A percentile compares a stretch with the other conserved stretches of the same genome.
Evolutionary conservation across 148 eudicot species (phyloP).

Genomic region (Salicornia ramosissima): DNA sequence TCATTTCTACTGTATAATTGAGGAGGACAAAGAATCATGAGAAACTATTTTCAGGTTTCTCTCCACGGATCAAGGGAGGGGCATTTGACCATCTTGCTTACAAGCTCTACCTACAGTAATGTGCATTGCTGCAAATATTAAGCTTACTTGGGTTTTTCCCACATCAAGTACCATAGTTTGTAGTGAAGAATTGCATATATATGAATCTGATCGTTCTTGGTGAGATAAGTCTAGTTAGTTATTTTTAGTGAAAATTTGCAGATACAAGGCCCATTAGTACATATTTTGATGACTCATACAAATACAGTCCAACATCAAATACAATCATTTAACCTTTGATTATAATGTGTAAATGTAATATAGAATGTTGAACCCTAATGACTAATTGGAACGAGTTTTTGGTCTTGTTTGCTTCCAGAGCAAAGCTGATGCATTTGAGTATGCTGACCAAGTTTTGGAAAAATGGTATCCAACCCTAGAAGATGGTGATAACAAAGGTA

Average conservation of each 20-base stretch:
- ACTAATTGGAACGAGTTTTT: neutral
- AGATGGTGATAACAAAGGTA: slow-evolving; percentile 85
- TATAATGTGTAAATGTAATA: neutral
- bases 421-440: slow-evolving; percentile 99
- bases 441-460: slow-evolving; percentile 93
- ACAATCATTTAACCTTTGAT: neutral
- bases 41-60: too few relatives aligned
- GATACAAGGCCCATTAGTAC: neutral
- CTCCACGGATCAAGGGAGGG: neutral
- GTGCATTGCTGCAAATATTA: neutral
- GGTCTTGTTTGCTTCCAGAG: slow-evolving; percentile 45
- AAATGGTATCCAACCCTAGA: slow-evolving; percentile 88
- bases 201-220: neutral
- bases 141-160: neutral
- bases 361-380: neutral
- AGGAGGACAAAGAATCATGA: too few relatives aligned
- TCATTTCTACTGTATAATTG: too few relatives aligned
- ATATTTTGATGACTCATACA: neutral
- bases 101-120: neutral
- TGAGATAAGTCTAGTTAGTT: neutral
- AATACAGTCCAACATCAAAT: neutral
- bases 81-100: neutral
- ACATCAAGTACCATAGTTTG: neutral
- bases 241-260: too few relatives aligned
- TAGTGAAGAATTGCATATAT: neutral